Evolutionary conservation across 331 rosid species (phyloP), one percentile per base, ranked within the genome.

Genomic region (Pyracantha coccinea): DNA sequence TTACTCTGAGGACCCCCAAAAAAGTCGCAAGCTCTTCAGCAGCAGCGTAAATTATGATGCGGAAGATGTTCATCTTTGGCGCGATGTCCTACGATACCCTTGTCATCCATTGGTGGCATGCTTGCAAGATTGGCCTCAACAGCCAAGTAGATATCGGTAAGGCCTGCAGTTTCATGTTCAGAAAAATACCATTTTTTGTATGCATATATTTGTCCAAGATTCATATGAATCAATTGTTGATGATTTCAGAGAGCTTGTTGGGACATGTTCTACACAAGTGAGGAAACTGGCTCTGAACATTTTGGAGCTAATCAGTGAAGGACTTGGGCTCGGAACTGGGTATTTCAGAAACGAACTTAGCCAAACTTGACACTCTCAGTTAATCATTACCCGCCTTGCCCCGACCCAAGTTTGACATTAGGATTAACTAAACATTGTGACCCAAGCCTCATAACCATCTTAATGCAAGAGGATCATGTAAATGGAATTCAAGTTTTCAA

Each of bases 81-180:
- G 74, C 23, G 74, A 69, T 69, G n/a, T 28, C 44, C 24, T 69
- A 1, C 8, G 20, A 63, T 77, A 70, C 77, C 66, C 64, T 31
- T 80, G 84, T 65, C 77, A 80, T 55, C 84, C 78, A 31, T 27
- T 80, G 3, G 77, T 38, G 74, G 61, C 75, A 23, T 75, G 47
- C 19, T 28, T 54, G 11, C 69, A 72, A 41, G 13, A 53, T 38
- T 80, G 84, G 77, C 77, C 74, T 28, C 31, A 75, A 45, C 45
- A 28, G 52, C 77, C 77, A 8, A 1, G 32, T 55, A 70, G 21
- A 28, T 80, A 75, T 44, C 8, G 80, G 74, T 71, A 75, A 50
- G 61, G 62, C 25, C 20, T 19, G 21, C 21, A 53, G 24, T 53
- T 53, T 53, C 24, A 53, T 2, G 59, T 15, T 13, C 54, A 16